Evolutionary conservation across 305 asterid genomes (phyloP), one percentile per base, ranked within the genome.

Genomic region (Solanum aculeatissimum): DNA sequence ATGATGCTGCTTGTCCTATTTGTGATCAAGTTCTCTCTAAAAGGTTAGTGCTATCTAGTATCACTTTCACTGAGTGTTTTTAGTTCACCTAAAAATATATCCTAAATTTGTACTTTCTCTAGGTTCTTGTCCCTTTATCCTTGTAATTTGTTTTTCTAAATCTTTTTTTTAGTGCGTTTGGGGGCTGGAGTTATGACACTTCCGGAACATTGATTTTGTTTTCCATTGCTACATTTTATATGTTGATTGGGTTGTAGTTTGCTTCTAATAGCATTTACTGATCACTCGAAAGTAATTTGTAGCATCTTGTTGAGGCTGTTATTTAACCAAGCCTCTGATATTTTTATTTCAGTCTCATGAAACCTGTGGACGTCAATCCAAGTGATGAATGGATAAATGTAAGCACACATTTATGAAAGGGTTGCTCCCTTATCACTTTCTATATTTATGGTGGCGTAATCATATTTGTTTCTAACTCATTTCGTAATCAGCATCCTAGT

Each of bases 21-120:
- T 96, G 98, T 86, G 98, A 96, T 91, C 99, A 94, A 92, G 98
- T 96, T 87, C 98, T 96, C 75, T 96, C 99, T 45, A 94, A 92
- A 91, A 96, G 99, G 99, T 94, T 88, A 29, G 89, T 57, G 47
- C 9, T 60, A 49, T 21, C 51, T 72, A 12, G 60, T 80, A 70
- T 40, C 12, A 51, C 63, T 53, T 47, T 70, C 78, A 70, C 42
- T 19, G 16, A 75, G 62, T 75, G 25, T 6, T 49, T 49, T 72
- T 16, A 2, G 3, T 18, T 75, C 18, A 49, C 62, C 62, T 75
- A 75, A 27, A 43, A 51, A 27, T 10, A 25, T 47, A 75, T 75
- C 27, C 43, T 75, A 4, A 23, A 75, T 75, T 75, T 4, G 23
- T 23, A 7, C 14, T 27, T 74, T 23, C 58, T 8, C 81, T 49